Base-by-base conservation (phyloP, 208 protist species). In the Trichomonas tenax region DNA sequence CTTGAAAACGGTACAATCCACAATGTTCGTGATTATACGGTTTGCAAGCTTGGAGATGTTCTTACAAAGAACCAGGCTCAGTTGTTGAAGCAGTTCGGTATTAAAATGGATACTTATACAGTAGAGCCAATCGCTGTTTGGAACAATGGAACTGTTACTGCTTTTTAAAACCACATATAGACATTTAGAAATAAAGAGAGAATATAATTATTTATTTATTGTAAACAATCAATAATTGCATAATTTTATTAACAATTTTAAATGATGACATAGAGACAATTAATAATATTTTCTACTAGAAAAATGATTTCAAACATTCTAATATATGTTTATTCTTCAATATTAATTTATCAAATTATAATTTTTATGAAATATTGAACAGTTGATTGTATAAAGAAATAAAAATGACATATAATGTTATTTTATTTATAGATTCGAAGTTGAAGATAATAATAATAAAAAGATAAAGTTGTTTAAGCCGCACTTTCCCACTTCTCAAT, bases 11-110 rank as follows among this genome's bases (percentile, higher is more conserved):
- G 86, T 38, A 93, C 86, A 93, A 93, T 93, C 31, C 8, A 1
- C 15, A 93, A 93, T 38, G 34, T 93, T 93, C 86, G 86, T 51
- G 44, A 93, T 93, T 36, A 93, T 93, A 44, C 44, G 38, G 86
- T 93, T 38, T 93, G 86, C 44, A 17, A 34, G n/a, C 40, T 6
- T 51, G 86, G 86, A 9, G 14, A 93, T 34, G 40, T 41, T 49
- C 17, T 93, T 38, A 93, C 86, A 58, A 93, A 93, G 44, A 93
- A 93, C 45, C 40, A 41, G 8, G 86, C 86, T 38, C 0, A 0
- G 15, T 44, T 93, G 9, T 36, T 93, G 6, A 93, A 93, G 40
- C 86, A 93, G 21, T 93, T 93, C 26, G 44, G 31, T 3, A 48
- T 48, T 10, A 93, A 51, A 41, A 93, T 93, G 11, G 86, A 41